A percentile compares a stretch with the other conserved stretches of the same genome.
Conservation (phyloP, 2,329 filamentous ascomycete genomes). For the Leptographium wingfieldii region DNA sequence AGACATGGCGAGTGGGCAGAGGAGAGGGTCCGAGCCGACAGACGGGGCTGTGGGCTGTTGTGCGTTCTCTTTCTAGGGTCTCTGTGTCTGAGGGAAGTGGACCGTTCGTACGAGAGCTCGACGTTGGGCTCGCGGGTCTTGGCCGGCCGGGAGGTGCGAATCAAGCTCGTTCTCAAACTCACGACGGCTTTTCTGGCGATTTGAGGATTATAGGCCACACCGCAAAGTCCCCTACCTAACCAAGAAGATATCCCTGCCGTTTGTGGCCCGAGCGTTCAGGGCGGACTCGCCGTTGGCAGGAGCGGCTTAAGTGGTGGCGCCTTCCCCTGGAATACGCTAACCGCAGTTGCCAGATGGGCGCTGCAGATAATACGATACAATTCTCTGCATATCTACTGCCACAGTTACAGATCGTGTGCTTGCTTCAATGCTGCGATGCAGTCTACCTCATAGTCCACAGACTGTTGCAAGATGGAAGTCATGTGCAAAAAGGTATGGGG, state of each 20-base stretch:
- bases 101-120: neutral
- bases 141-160: neutral
- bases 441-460: neutral
- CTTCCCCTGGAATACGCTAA: no score
- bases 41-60: neutral
- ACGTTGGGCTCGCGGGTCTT: neutral
- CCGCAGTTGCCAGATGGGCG: neutral
- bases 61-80: neutral
- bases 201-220: no score
- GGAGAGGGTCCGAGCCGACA: neutral
- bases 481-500: neutral
- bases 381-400: no score
- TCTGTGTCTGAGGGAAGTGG: neutral
- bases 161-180: no score
- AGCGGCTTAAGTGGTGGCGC: no score
- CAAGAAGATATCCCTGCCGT: no score
- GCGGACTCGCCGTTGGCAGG: no score
- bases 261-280: neutral
- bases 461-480: neutral
- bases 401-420: neutral
- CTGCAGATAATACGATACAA: no score
- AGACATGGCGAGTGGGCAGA: constrained; percentile 4
- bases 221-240: no score
- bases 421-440: neutral
- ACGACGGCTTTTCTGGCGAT: no score